Base-by-base conservation (phyloP, 2,329 filamentous ascomycete genomes). In the Xylaria arbuscula region DNA sequence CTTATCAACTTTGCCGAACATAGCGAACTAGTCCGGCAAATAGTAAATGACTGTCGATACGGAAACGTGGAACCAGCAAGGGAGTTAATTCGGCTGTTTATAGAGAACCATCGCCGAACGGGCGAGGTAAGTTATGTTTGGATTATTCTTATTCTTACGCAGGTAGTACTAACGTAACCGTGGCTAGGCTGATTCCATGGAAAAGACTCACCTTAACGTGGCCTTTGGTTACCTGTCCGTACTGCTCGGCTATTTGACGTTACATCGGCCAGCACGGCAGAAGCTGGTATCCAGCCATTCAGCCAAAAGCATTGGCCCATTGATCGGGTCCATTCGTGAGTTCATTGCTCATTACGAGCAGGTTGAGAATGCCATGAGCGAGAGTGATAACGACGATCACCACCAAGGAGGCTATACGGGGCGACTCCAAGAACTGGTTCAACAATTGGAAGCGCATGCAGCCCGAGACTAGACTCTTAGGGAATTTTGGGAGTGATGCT, bases 1-100 rank as follows among this genome's bases (percentile, higher is more conserved):
- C 87, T 95, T 80, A 97, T 97, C 79, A 98, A 98, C 75, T 87
- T 98, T 63, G 88, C 93, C 9, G 94, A 97, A 78, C 90, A 93
- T 76, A 93, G 90, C 75, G 83, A 89, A 17, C 78, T 84, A 24
- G 90, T 92, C 13, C 85, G 90, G 62, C 78, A 81, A 54, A 81
- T 75, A 69, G 82, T 79, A 76, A 86, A 78, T 72, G 88, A 76
- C 69, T 77, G 69, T 72, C 79, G 70, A 55, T 65, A 79, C 76
- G 63, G 79, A 71, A 47, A 75, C 76, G 66, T 81, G 78, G 75
- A 82, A 57, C 76, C 88, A 8, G 80, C 94, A 42, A 85, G 89
- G 57, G 80, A 80, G 58, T 83, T 97, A 42, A 83, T 92, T 38
- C 80, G 81, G 47, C 82, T 91, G 10, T 97, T 94, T 79, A 81